Conservation (phyloP, 352 stramenopile genomes). For the Phytophthora kernoviae region DNA sequence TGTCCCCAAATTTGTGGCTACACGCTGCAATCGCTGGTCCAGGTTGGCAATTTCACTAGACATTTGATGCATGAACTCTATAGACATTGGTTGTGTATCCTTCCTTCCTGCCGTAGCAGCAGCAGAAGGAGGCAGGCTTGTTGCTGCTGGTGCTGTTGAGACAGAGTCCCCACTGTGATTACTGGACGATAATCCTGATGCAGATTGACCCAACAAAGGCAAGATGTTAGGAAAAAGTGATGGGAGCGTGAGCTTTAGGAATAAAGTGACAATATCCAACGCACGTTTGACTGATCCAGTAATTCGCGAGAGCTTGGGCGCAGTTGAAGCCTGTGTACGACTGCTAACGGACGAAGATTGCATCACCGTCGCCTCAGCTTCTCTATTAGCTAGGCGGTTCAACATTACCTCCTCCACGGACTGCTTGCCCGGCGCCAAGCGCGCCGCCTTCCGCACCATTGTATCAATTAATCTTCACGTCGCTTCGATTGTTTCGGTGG, state of each 20-base stretch:
- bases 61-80: conserved; percentile 34
- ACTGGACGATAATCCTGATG: conserved; percentile 9
- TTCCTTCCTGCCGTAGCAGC: neutral
- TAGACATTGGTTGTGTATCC: conserved; percentile 8
- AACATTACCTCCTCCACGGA: conserved; percentile 79
- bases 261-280: neutral
- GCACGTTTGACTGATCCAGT: conserved; percentile 7
- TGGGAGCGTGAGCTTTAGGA: neutral
- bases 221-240: neutral
- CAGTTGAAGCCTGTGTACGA: conserved; percentile 10
- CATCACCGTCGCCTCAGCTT: neutral
- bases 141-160: conserved; percentile 19
- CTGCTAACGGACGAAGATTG: conserved; percentile 8
- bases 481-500: conserved; percentile 17
- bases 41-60: conserved; percentile 31
- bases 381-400: conserved; percentile 42
- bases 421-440: conserved; percentile 53
- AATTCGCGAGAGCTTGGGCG: conserved; percentile 2
- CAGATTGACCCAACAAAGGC: neutral
- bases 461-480: conserved; percentile 1
- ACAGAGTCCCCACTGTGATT: conserved; percentile 10
- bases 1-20: conserved; percentile 13
- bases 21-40: conserved; percentile 29
- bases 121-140: conserved; percentile 2
- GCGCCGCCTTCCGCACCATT: conserved; percentile 70